Percentiles rank a stretch among this genome's conserved stretches.
These are phyloP conservation scores for Stephanodiscus triporus DNA, from an alignment of 108 stramenopile genomes.

Conservation along the genomic window DNA sequence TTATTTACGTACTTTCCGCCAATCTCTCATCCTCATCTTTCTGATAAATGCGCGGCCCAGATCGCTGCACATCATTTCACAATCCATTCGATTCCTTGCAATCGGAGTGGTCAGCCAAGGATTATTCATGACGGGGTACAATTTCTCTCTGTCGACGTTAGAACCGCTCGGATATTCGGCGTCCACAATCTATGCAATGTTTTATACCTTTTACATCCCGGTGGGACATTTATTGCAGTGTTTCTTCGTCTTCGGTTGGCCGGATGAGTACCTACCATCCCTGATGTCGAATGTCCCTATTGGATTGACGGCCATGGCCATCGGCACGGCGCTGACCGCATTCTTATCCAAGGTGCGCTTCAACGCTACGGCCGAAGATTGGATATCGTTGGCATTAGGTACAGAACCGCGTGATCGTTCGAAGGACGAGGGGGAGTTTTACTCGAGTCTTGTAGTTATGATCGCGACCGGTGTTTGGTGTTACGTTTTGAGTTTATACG, in stretches of 20 bases:
- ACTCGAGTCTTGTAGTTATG: conserved; percentile 81
- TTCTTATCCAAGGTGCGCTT: conserved; percentile 74
- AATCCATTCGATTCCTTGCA: conserved; percentile 78
- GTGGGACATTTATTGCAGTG: conserved; percentile 68
- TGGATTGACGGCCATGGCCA: conserved; percentile 79
- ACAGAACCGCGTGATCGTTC: conserved; percentile 3
- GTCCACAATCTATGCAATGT: conserved; percentile 77
- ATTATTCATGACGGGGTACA: conserved; percentile 81
- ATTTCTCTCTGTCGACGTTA: conserved; percentile 60
- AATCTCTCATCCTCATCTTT: conserved; percentile 12
- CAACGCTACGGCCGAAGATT: conserved; percentile 55
- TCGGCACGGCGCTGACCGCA: conserved; percentile 75
- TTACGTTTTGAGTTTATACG: conserved; percentile 66
- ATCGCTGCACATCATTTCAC: conserved; percentile 63
- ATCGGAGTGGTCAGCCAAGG: conserved; percentile 74
- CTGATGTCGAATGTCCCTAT: conserved; percentile 80
- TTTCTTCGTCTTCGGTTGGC: conserved; percentile 88
- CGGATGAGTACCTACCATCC: conserved; percentile 71
- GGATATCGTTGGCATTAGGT: conserved; percentile 33
- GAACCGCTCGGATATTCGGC: conserved; percentile 55
- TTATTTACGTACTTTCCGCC: not conserved
- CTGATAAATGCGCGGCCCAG: conserved; percentile 15
- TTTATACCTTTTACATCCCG: conserved; percentile 82
- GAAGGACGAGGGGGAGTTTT: conserved; percentile 76
- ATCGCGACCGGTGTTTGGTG: conserved; percentile 82